Percentiles rank a stretch among this genome's conserved stretches.
phyloP scores from a whole-genome alignment of 1,284 basidiomycete species.

The Ustilago shanxiensis region DNA sequence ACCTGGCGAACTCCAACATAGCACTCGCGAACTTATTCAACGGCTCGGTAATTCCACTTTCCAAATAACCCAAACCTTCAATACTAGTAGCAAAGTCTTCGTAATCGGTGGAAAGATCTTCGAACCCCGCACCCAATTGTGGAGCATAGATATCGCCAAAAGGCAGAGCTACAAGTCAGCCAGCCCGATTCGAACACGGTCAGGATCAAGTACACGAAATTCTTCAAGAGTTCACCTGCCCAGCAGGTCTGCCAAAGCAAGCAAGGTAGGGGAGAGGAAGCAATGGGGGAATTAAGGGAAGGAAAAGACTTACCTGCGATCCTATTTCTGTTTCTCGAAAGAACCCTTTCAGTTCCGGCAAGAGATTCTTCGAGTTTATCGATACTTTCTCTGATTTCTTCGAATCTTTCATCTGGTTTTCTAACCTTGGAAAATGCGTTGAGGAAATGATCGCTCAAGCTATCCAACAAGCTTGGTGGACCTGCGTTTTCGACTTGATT shows the following conservation, averaged over 20 bases:
- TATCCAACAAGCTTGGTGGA: conserved; percentile 74
- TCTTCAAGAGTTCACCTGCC: too few relatives aligned
- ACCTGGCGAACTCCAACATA: conserved; percentile 78
- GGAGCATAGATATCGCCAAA: conserved; percentile 64
- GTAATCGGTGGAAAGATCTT: conserved; percentile 87
- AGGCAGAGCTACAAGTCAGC: conserved; percentile 42
- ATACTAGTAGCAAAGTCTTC: conserved; percentile 94
- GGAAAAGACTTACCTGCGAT: conserved; percentile 78
- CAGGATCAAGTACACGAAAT: conserved; percentile 2
- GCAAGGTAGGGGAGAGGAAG: too few relatives aligned
- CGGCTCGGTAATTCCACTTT: conserved; percentile 96
- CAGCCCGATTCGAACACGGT: background rate
- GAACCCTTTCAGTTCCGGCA: conserved; percentile 77
- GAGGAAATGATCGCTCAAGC: conserved; percentile 91
- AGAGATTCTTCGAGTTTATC: conserved; percentile 96
- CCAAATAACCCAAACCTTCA: conserved; percentile 95
- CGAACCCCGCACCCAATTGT: conserved; percentile 51
- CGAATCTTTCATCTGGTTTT: conserved; percentile 95
- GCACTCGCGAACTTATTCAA: conserved; percentile 96
- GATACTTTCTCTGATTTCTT: conserved; percentile 87
- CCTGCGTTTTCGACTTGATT: conserved; percentile 40
- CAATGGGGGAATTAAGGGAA: background rate
- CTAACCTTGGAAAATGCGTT: conserved; percentile 94
- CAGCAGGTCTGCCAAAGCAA: too few relatives aligned
- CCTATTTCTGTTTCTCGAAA: conserved; percentile 56